Evolutionary conservation across 257 asterid genomes (phyloP), one percentile per base, ranked within the genome.

Genomic region (Verbascum thapsus): DNA sequence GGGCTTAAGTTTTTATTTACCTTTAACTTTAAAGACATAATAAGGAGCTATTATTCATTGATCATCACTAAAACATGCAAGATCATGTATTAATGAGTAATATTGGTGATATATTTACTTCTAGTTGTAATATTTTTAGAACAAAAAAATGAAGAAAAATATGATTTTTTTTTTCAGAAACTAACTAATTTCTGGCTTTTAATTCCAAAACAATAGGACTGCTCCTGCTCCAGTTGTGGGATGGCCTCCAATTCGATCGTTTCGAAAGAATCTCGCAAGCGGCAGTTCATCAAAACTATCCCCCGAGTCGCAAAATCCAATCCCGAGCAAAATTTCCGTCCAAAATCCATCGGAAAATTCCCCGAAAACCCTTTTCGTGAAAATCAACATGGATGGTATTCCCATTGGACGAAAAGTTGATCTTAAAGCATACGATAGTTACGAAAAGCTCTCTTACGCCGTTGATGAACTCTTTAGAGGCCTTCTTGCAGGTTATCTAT

Each of bases 321-420:
- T 30, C 68, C 72, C 67, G 11, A 63, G 3, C 57, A 74, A 88
- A 72, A 67, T 9, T 22, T 38, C 72, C 22, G 23, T 45, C 32
- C 62, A 76, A 16, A 85, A 85, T 47, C 64, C 75, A 1, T 47
- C 40, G 0, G 85, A 78, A 53, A 88, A 38, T 17, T 26, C 69
- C 72, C 71, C 71, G 12, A 81, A 72, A 66, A 80, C 82, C 16
- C 73, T 68, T 66, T 83, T 89, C 72, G 99, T 92, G 71, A 92
- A 92, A 90, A 87, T 92, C 77, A 92, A 92, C 71, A 92, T 92
- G 99, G 97, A 92, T 64, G 97, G 99, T 12, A 72, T 92, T 18
- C 97, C 97, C 17, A 92, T 89, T 58, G 99, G 99, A 44, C 81
- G 99, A 49, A 92, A 92, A 78, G 86, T 92, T 10, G 91, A 92